A percentile compares a stretch with the other conserved stretches of the same genome.
These are phyloP conservation scores for Wickerhamiella azymoides DNA, from an alignment of 805 yeast genomes.

Conservation along the genomic window DNA sequence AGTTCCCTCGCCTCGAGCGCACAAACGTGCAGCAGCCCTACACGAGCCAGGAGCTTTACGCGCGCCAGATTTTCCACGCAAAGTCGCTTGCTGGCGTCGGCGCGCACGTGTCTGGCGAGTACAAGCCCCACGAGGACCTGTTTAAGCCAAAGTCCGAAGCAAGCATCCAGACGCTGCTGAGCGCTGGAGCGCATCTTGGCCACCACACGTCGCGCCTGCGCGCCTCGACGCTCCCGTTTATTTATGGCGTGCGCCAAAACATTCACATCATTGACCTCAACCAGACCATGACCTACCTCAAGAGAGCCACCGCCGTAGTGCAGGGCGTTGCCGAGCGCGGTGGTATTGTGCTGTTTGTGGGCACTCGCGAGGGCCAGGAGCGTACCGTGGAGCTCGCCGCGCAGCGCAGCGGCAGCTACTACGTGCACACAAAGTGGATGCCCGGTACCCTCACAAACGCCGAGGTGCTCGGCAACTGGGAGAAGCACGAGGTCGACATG, in stretches of 20 bases:
- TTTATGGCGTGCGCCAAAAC: constrained; percentile 82
- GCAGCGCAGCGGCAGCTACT: constrained; percentile 59
- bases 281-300: constrained; percentile 59
- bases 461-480: constrained; percentile 47
- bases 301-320: constrained; percentile 73
- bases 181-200: constrained; percentile 92
- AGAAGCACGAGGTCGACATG: constrained; percentile 65
- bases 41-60: constrained; percentile 59
- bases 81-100: constrained; percentile 46
- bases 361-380: constrained; percentile 67
- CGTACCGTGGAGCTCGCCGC: constrained; percentile 72
- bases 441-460: constrained; percentile 91
- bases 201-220: constrained; percentile 62
- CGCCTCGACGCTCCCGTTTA: constrained; percentile 69
- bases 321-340: constrained; percentile 73
- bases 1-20: constrained; percentile 51
- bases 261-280: constrained; percentile 83
- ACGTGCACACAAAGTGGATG: constrained; percentile 75
- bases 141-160: constrained; percentile 46
- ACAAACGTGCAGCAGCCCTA: constrained; percentile 52
- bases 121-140: constrained; percentile 55
- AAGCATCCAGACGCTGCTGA: constrained; percentile 56
- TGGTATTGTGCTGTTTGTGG: constrained; percentile 73
- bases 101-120: constrained; percentile 46
- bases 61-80: constrained; percentile 57